Percentiles rank a stretch among this genome's conserved stretches.
These are phyloP conservation scores for Hansenula sp. DNA, from an alignment of 1,139 yeast genomes.

Conservation along the genomic window DNA sequence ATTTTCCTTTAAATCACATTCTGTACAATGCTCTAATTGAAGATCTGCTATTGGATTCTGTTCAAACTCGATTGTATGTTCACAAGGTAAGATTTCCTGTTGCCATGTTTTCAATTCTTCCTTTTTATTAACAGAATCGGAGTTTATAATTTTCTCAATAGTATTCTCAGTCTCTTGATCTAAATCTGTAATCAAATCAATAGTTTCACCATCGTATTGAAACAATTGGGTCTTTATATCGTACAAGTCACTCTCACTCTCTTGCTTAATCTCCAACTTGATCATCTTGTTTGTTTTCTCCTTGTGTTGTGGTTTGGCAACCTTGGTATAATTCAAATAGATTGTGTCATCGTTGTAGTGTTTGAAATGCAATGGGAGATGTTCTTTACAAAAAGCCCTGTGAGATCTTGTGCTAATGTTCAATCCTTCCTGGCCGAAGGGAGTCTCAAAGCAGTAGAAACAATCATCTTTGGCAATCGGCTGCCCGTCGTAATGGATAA, in stretches of 20 bases:
- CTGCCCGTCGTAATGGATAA: constrained; percentile 8
- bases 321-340: constrained; percentile 51
- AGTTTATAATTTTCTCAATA: constrained; percentile 48
- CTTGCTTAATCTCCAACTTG: constrained; percentile 71
- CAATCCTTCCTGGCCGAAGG: constrained; percentile 58
- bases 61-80: constrained; percentile 56
- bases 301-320: constrained; percentile 36
- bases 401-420: constrained; percentile 71
- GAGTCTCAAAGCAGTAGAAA: constrained; percentile 72
- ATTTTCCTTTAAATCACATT: constrained; percentile 71
- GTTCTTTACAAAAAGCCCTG: constrained; percentile 53
- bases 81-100: constrained; percentile 76
- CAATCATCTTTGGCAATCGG: constrained; percentile 78
- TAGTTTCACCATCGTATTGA: constrained; percentile 8
- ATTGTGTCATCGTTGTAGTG: constrained; percentile 52
- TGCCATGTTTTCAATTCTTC: constrained; percentile 92
- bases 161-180: constrained; percentile 18
- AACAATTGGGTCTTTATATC: constrained; percentile 34
- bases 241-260: constrained; percentile 64
- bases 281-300: constrained; percentile 47
- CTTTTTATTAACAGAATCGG: constrained; percentile 62
- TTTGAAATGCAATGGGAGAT: constrained; percentile 47
- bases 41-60: constrained; percentile 30
- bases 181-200: constrained; percentile 6
- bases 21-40: constrained; percentile 48